These are phyloP conservation scores for Corchorus olitorius DNA, from an alignment of 345 rosid genomes.

Conservation along the genomic window DNA sequence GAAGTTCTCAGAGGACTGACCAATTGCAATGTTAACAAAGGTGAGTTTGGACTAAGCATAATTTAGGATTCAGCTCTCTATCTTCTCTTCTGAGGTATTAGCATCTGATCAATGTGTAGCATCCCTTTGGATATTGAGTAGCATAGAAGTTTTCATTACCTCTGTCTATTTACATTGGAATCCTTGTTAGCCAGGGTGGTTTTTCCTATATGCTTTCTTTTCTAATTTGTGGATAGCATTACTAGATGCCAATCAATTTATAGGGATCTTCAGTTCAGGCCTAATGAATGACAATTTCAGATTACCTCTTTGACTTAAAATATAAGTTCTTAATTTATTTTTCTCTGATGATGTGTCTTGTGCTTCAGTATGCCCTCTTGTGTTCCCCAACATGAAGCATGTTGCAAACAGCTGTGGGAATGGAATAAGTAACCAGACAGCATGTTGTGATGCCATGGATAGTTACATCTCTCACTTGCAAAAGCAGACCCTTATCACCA, in stretches of 20 bases:
- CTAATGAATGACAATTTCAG: not conserved
- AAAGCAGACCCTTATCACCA: constrained; percentile 88
- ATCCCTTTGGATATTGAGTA: constrained; percentile 39
- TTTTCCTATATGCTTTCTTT: constrained; percentile 22
- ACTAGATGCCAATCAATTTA: not conserved
- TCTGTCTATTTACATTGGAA: constrained; percentile 48
- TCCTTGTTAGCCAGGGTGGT: constrained; percentile 62
- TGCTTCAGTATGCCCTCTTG: constrained; percentile 85
- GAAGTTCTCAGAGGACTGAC: constrained; percentile 82
- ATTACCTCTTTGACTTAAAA: not conserved
- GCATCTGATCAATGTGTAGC: not conserved
- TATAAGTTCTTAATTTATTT: constrained; percentile 1
- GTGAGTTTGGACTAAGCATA: constrained; percentile 39
- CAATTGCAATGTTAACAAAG: constrained; percentile 84
- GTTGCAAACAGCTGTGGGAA: constrained; percentile 64
- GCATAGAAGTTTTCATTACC: not conserved
- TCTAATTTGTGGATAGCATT: not conserved
- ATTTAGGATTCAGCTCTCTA: not conserved
- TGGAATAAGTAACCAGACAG: constrained; percentile 53
- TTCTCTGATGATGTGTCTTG: constrained; percentile 1
- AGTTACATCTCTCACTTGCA: constrained; percentile 90
- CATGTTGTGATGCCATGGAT: constrained; percentile 79
- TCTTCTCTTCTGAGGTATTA: not conserved
- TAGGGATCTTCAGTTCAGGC: not conserved
- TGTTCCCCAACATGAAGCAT: constrained; percentile 71